Conservation (phyloP, 163 green algal genomes). For the Coccomyxa subellipsoidea region DNA sequence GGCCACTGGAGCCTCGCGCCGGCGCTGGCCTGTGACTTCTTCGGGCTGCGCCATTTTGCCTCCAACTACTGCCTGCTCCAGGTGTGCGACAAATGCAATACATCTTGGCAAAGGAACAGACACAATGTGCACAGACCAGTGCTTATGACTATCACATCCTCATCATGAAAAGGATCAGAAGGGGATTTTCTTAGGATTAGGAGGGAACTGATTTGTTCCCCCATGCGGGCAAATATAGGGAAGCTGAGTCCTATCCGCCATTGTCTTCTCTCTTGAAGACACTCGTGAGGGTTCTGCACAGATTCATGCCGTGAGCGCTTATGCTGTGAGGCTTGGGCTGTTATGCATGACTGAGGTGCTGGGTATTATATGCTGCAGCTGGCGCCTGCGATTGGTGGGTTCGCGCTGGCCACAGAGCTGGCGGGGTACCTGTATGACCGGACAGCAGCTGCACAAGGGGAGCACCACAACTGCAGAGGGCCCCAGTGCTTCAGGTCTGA, state of each 20-base stretch:
- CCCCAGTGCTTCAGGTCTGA: constrained; percentile 32
- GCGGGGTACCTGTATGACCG: constrained; percentile 29
- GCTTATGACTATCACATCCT: no score
- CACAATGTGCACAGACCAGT: background rate
- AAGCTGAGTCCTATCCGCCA: background rate
- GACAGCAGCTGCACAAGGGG: constrained; percentile 13
- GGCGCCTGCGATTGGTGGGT: constrained; percentile 45
- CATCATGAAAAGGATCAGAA: background rate
- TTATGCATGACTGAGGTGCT: no score
- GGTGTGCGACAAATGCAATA: constrained; percentile 8
- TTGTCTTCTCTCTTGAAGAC: background rate
- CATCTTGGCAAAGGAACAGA: background rate
- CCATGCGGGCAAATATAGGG: background rate
- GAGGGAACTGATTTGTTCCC: background rate
- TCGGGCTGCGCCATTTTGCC: constrained; percentile 72
- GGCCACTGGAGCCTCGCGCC: constrained; percentile 74
- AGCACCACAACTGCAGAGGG: constrained; percentile 26
- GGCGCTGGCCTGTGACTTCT: constrained; percentile 66
- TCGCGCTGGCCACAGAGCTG: constrained; percentile 41
- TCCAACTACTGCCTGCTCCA: constrained; percentile 65
- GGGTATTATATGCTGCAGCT: no score
- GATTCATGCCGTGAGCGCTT: no score
- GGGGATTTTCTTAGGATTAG: background rate
- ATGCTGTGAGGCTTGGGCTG: no score
- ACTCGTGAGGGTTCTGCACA: no score